Base-by-base conservation (phyloP, 1,284 basidiomycete genomes). In the Paramarasmius palmivorus region DNA sequence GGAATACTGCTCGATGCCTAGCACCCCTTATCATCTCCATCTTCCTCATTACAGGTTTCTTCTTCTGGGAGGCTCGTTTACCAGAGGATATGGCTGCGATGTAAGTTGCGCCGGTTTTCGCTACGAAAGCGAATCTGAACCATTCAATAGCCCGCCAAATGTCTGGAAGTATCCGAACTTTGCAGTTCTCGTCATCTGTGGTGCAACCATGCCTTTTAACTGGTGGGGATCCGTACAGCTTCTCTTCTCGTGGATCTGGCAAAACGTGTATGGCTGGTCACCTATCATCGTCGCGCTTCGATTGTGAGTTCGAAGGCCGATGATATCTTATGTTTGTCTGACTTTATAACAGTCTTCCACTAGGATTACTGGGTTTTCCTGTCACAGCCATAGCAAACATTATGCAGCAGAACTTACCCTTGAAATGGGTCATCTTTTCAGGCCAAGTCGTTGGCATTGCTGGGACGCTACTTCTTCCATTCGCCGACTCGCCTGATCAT, bases 161-260 rank as follows among this genome's bases (percentile, higher is more conserved):
- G 73, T 70, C 12, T 77, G 75, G 75, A 73, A 68, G 64, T 69
- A 71, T 48, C 67, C 71, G 1, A 77, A 77, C 65, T 73, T 77
- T 54, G 59, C 66, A 4, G 68, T 76, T 23, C 61, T 76, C 0
- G 72, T 73, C 49, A 65, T 65, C 26, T 32, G 44, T 2, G 65
- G 68, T 15, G 71, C 75, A 6, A 67, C 75, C 19, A 52, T 74
- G 39, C 73, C 74, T 3, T 75, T 66, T 62, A 69, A 74, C 57
- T 76, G 75, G 75, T 77, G 74, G 74, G 68, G 67, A 45, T 69
- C 70, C 14, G 59, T 73, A 36, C 68, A 67, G 61, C 70, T 68
- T n/a, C 57, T 72, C 39, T 73, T 69, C 63, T 70, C 68, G 14
- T 66, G 66, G 50, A 61, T 72, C 15, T 76, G 73, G 72, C 71